Evolutionary conservation across 306 rosid species (phyloP).

Genomic region (Vigna trinervia): DNA sequence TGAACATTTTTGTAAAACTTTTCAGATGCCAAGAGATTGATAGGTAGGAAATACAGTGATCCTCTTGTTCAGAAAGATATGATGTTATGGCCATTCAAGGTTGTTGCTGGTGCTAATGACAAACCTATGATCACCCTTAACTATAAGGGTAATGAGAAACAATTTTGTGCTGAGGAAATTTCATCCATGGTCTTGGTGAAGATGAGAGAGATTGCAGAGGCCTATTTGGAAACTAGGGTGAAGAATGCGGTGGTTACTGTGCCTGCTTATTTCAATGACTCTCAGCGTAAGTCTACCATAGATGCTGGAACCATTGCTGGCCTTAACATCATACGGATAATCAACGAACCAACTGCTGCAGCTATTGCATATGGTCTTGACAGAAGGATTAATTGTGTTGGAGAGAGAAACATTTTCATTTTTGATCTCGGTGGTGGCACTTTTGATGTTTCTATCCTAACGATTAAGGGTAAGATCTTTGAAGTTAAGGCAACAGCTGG

Average conservation of each 20-base stretch:
- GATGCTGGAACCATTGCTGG: constrained; percentile 4
- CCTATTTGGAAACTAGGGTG: background rate
- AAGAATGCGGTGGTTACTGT: background rate
- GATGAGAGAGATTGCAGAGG: background rate
- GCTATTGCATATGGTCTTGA: background rate
- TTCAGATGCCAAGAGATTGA: background rate
- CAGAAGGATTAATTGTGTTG: background rate
- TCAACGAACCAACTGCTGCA: background rate
- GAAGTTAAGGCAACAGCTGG: background rate
- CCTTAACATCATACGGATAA: background rate
- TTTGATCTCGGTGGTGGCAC: background rate
- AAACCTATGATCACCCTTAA: background rate
- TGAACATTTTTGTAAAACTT: background rate
- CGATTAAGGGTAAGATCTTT: background rate
- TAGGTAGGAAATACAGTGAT: background rate
- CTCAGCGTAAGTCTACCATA: background rate
- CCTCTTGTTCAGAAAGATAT: background rate
- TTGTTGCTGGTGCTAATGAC: background rate
- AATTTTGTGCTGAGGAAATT: background rate
- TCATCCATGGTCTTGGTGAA: background rate
- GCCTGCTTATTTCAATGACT: background rate
- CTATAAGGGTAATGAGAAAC: background rate
- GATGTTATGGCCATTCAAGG: background rate
- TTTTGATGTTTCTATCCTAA: background rate
- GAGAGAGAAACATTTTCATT: background rate